Conservation (phyloP, 2,329 filamentous ascomycete genomes). For the Ilyonectria robusta region DNA sequence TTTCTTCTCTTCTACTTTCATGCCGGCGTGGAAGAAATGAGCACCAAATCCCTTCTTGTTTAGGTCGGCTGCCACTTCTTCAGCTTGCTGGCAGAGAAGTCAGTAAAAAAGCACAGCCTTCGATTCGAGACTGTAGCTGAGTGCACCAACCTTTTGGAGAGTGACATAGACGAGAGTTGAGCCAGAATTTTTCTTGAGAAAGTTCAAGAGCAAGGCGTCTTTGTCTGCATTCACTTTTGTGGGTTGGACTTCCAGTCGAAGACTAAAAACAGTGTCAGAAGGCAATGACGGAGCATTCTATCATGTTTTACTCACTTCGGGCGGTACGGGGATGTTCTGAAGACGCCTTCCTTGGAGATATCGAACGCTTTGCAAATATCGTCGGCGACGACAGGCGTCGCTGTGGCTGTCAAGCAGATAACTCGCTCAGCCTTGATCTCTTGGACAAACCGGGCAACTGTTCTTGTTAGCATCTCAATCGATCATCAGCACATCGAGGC, state of each 20-base stretch:
- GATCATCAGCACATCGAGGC: background rate
- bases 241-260: slow-evolving; percentile 66
- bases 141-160: slow-evolving; percentile 59
- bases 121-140: too few relatives aligned
- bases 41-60: slow-evolving; percentile 56
- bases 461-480: background rate
- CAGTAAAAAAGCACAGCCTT: slow-evolving; percentile 2
- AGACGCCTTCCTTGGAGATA: slow-evolving; percentile 63
- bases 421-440: slow-evolving; percentile 71
- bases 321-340: slow-evolving; percentile 71
- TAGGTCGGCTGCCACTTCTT: slow-evolving; percentile 57
- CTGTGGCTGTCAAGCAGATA: slow-evolving; percentile 72
- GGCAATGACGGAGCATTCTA: fast-evolving
- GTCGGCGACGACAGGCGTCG: slow-evolving; percentile 68
- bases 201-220: slow-evolving; percentile 60
- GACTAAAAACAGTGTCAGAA: slow-evolving; percentile 45
- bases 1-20: slow-evolving; percentile 61
- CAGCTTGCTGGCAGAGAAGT: slow-evolving; percentile 56
- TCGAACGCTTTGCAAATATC: slow-evolving; percentile 68
- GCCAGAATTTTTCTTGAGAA: slow-evolving; percentile 65
- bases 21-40: slow-evolving; percentile 65
- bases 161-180: slow-evolving; percentile 74
- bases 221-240: slow-evolving; percentile 60
- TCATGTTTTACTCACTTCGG: slow-evolving; percentile 57
- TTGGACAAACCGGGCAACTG: slow-evolving; percentile 67